Conservation (phyloP, 768 basidiomycete genomes). For the Tulasnella sp. region DNA sequence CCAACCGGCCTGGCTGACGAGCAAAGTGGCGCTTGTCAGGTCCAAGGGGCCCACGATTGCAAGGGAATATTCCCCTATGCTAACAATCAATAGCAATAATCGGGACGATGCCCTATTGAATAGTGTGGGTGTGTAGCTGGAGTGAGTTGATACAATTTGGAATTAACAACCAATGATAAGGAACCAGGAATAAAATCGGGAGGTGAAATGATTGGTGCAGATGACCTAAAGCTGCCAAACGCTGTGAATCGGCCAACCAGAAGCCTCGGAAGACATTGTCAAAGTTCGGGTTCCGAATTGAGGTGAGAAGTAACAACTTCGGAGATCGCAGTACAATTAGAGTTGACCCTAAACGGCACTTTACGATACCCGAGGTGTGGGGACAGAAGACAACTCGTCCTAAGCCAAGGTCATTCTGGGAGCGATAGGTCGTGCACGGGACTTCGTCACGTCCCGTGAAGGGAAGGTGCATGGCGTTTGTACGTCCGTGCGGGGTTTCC, state of each 20-base stretch:
- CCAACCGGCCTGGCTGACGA: neutral
- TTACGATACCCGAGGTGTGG: neutral
- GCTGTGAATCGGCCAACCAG: neutral
- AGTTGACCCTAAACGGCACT: neutral
- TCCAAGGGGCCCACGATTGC: neutral
- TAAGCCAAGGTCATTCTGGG: neutral
- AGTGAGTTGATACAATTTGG: neutral
- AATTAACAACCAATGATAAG: neutral
- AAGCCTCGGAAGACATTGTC: neutral
- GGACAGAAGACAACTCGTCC: neutral
- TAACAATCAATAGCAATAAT: neutral
- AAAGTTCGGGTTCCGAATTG: neutral
- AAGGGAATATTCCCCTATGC: neutral
- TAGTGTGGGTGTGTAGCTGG: neutral
- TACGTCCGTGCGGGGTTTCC: neutral
- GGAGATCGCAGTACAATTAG: neutral
- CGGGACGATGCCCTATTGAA: neutral
- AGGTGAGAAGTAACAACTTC: neutral
- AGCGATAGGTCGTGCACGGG: neutral
- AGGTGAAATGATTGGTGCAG: neutral
- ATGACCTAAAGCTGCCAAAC: neutral
- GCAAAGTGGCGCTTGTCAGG: neutral
- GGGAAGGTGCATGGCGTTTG: neutral
- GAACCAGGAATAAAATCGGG: neutral
- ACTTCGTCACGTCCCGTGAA: neutral